Conservation (phyloP, 1,284 basidiomycete species). For the Apiotrichum porosum region DNA sequence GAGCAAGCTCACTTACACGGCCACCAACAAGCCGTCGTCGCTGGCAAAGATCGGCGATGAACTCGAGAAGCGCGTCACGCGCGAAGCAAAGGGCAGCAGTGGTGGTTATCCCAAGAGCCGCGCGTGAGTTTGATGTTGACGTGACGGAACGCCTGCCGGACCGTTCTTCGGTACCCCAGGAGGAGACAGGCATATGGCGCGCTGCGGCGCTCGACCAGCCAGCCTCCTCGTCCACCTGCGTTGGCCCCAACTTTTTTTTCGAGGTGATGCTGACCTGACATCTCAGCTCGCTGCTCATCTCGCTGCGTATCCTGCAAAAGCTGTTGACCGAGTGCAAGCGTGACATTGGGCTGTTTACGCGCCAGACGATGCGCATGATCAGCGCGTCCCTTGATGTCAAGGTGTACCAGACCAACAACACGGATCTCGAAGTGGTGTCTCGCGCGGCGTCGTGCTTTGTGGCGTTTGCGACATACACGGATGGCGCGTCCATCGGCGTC, state of each 20-base stretch:
- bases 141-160: no score
- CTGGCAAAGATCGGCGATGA: conserved; percentile 78
- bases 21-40: conserved; percentile 82
- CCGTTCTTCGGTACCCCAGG: no score
- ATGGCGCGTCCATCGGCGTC: conserved; percentile 72
- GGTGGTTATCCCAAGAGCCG: conserved; percentile 69
- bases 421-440: conserved; percentile 77
- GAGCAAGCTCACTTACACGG: conserved; percentile 87
- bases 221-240: no score
- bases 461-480: conserved; percentile 87
- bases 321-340: conserved; percentile 84
- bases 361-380: conserved; percentile 70
- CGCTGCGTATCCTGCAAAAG: conserved; percentile 75
- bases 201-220: no score
- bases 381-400: conserved; percentile 57
- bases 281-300: conserved; percentile 72
- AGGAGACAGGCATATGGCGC: no score
- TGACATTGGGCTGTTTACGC: conserved; percentile 76
- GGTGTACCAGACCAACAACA: conserved; percentile 53
- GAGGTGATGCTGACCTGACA: no score
- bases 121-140: conserved; percentile 58
- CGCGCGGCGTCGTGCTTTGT: conserved; percentile 80
- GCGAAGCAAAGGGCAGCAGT: conserved; percentile 65
- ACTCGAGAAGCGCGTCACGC: conserved; percentile 68
- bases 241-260: no score